These are phyloP conservation scores for Westerdykella sp. DNA, from an alignment of 2,329 filamentous ascomycete species.

Conservation along the genomic window DNA sequence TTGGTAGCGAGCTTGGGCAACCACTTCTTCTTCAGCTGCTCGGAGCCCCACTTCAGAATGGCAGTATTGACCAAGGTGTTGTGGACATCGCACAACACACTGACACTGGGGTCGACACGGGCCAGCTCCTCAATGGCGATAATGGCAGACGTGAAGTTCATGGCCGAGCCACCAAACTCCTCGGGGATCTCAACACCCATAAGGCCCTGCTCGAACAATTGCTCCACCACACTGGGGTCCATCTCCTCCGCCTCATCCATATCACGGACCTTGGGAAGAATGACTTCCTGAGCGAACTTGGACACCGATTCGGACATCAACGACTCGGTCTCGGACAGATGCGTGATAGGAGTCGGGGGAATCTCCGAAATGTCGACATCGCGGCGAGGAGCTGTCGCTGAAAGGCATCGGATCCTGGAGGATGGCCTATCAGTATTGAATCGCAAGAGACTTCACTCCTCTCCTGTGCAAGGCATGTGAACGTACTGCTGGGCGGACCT, in stretches of 20 bases:
- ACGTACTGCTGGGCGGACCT: slow-evolving; percentile 26
- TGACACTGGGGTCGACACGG: slow-evolving; percentile 87
- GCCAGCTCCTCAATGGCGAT: slow-evolving; percentile 96
- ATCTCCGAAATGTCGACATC: slow-evolving; percentile 60
- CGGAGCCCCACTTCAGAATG: slow-evolving; percentile 75
- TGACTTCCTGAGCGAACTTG: slow-evolving; percentile 83
- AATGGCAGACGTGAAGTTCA: slow-evolving; percentile 98
- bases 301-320: slow-evolving; percentile 85
- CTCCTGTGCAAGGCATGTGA: slow-evolving; percentile 2
- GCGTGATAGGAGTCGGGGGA: slow-evolving; percentile 85
- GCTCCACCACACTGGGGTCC: slow-evolving; percentile 78
- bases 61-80: slow-evolving; percentile 97
- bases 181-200: slow-evolving; percentile 98
- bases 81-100: slow-evolving; percentile 93
- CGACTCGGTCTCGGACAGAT: slow-evolving; percentile 81
- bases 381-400: slow-evolving; percentile 34
- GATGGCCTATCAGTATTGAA: slow-evolving; percentile 2
- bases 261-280: slow-evolving; percentile 84
- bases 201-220: slow-evolving; percentile 92
- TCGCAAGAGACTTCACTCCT: not conserved
- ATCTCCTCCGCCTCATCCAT: slow-evolving; percentile 97
- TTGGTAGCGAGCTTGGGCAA: slow-evolving; percentile 84
- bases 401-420: slow-evolving; percentile 38
- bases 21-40: slow-evolving; percentile 74
- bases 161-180: slow-evolving; percentile 90